Conservation (phyloP, 176 grass and related monocot species). For the Triticum dicoccoides region DNA sequence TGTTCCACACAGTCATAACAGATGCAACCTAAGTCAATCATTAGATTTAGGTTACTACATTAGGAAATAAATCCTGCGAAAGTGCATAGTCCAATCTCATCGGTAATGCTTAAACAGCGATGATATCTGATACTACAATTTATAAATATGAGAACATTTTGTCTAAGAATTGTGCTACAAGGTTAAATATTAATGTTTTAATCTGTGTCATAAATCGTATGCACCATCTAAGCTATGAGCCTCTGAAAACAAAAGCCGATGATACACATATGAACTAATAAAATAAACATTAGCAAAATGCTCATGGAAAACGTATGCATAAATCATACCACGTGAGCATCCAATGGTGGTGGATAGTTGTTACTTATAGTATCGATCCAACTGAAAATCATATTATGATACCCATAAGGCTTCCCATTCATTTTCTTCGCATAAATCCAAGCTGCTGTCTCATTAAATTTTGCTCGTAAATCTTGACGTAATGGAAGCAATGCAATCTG, state of each 20-base stretch:
- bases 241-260: background rate
- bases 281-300: constrained; percentile 11
- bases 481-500: constrained; percentile 88
- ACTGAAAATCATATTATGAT: constrained; percentile 99
- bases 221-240: background rate
- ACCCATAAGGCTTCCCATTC: constrained; percentile 79
- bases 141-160: background rate
- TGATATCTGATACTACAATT: background rate
- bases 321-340: constrained; percentile 92
- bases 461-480: constrained; percentile 66
- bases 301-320: background rate
- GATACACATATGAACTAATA: background rate
- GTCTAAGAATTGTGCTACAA: background rate
- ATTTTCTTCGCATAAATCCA: constrained; percentile 93
- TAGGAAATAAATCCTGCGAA: background rate
- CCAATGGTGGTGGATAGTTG: constrained; percentile 90
- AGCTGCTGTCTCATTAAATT: constrained; percentile 94
- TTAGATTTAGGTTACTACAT: constrained; percentile 30
- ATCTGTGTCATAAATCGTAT: background rate
- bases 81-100: background rate
- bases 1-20: constrained; percentile 95
- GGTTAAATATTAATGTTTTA: background rate
- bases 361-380: constrained; percentile 93
- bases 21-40: constrained; percentile 75
- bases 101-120: background rate